phyloP scores from a whole-genome alignment of 495 filamentous ascomycete species.

The Usnea hakonensis region DNA sequence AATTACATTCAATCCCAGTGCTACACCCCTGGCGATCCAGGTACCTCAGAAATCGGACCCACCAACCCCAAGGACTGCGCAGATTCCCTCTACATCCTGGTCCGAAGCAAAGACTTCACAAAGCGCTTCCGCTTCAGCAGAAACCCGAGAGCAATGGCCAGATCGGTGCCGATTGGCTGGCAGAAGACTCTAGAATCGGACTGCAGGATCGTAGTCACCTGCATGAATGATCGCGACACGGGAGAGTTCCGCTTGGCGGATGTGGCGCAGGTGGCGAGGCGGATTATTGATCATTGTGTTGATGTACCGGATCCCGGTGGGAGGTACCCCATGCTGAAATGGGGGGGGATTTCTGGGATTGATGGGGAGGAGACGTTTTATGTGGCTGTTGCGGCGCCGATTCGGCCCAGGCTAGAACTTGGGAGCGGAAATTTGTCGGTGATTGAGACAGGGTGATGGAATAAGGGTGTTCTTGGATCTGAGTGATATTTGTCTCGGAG shows the following conservation, averaged over 20 bases:
- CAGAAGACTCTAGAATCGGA: background rate
- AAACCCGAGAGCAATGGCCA: background rate
- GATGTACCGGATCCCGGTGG: background rate
- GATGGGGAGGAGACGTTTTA: constrained; percentile 1
- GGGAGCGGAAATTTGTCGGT: background rate
- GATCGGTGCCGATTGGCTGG: background rate
- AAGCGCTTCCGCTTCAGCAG: background rate
- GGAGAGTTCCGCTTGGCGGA: background rate
- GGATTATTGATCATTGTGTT: background rate
- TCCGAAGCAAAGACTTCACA: background rate
- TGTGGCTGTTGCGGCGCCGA: background rate
- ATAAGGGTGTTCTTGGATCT: background rate
- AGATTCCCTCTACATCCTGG: background rate
- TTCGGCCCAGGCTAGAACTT: background rate
- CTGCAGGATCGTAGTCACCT: constrained; percentile 4
- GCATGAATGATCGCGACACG: background rate
- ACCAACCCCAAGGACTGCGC: background rate
- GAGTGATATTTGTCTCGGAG: too few relatives aligned
- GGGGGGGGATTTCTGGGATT: constrained; percentile 1
- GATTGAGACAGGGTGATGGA: background rate
- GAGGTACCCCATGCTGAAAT: background rate
- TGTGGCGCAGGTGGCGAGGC: background rate
- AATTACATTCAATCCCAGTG: background rate
- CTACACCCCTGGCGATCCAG: background rate
- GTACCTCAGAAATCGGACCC: background rate